phyloP scores from a whole-genome alignment of 2,329 filamentous ascomycete genomes.

The Pseudodiploospora longispora region DNA sequence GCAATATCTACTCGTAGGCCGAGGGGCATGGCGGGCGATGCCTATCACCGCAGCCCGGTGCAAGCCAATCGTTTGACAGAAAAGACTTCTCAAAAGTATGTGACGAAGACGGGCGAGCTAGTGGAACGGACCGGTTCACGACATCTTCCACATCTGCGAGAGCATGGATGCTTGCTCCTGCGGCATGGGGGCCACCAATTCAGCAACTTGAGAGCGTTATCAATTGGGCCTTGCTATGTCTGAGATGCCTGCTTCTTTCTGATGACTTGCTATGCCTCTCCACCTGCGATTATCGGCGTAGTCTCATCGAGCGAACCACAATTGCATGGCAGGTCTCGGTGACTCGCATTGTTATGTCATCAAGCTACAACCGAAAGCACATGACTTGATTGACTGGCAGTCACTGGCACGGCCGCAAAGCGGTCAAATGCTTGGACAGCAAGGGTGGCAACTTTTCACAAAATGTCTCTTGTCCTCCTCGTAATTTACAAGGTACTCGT shows the following conservation, averaged over 20 bases:
- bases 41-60: too few species aligned
- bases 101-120: conserved; percentile 12
- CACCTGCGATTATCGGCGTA: too few species aligned
- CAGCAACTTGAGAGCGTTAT: too few species aligned
- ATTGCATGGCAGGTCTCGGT: conserved; percentile 10
- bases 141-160: not conserved
- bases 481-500: not conserved
- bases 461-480: too few species aligned
- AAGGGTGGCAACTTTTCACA: not conserved
- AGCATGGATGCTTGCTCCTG: too few species aligned
- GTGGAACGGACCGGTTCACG: conserved; percentile 21
- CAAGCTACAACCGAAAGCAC: conserved; percentile 1
- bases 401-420: conserved; percentile 5
- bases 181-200: too few species aligned
- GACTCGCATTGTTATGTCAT: conserved; percentile 8
- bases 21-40: not conserved
- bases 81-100: conserved; percentile 7
- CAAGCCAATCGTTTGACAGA: conserved; percentile 15
- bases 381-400: conserved; percentile 2
- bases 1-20: conserved; percentile 3
- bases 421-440: conserved; percentile 8
- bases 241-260: too few species aligned
- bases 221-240: too few species aligned
- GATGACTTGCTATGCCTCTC: too few species aligned
- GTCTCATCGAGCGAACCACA: too few species aligned